These are phyloP conservation scores for Hypericum perforatum DNA, from an alignment of 345 rosid species.

Conservation along the genomic window DNA sequence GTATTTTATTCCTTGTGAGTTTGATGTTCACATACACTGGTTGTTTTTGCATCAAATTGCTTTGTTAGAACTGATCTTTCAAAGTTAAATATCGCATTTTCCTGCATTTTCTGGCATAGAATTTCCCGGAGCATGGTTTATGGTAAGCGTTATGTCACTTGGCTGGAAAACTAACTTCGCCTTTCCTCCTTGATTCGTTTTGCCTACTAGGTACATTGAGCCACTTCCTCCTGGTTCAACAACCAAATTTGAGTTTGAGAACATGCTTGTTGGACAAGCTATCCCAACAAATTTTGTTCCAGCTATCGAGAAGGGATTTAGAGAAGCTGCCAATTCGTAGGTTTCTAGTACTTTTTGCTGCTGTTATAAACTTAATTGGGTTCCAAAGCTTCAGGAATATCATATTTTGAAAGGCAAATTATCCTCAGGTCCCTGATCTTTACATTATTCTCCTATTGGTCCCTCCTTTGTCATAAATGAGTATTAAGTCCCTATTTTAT, in stretches of 20 bases:
- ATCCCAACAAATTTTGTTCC: slow-evolving; percentile 90
- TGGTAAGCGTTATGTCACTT: too few relatives aligned
- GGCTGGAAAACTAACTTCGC: not conserved
- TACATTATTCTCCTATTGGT: too few relatives aligned
- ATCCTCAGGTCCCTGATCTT: too few relatives aligned
- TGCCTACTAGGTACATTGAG: slow-evolving; percentile 54
- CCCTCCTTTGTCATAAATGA: too few relatives aligned
- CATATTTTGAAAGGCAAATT: too few relatives aligned
- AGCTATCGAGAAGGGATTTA: slow-evolving; percentile 96
- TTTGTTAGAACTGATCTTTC: not conserved
- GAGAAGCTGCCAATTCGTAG: slow-evolving; percentile 97
- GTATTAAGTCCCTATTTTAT: too few relatives aligned
- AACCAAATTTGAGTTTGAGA: slow-evolving; percentile 82
- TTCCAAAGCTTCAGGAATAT: too few relatives aligned
- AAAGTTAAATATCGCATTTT: too few relatives aligned
- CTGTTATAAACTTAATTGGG: not conserved
- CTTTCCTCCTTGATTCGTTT: slow-evolving; percentile 3
- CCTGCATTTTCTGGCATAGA: too few relatives aligned
- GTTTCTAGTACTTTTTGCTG: slow-evolving; percentile 15
- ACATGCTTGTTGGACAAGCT: slow-evolving; percentile 90
- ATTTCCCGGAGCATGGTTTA: too few relatives aligned
- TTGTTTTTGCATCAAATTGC: not conserved
- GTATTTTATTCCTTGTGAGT: too few relatives aligned
- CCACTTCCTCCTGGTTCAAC: slow-evolving; percentile 59
- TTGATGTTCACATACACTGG: too few relatives aligned